These are phyloP conservation scores for Phytophthora sansomeana DNA, from an alignment of 352 stramenopile species.

Conservation along the genomic window DNA sequence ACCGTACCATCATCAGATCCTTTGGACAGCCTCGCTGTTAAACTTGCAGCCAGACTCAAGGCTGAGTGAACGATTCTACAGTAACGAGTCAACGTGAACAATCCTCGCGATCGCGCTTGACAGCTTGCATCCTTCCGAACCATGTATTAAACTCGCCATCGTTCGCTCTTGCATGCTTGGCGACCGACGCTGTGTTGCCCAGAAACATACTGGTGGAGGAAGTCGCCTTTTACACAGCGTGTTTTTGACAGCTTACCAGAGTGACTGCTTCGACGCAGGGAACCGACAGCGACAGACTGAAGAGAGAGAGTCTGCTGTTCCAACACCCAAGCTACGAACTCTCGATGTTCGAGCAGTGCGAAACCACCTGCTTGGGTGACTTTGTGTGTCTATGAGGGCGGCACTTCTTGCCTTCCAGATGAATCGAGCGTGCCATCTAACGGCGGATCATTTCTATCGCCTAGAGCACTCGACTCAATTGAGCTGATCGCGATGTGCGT, in stretches of 20 bases:
- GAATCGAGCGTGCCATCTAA: background rate
- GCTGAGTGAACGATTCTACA: background rate
- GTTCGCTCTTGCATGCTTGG: background rate
- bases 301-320: background rate
- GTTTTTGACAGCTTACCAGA: conserved; percentile 2
- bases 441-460: conserved; percentile 26
- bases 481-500: conserved; percentile 4
- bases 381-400: background rate
- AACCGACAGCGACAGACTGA: conserved; percentile 1
- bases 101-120: background rate
- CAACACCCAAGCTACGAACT: background rate
- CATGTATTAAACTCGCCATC: no score
- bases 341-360: background rate
- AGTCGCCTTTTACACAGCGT: conserved; percentile 22
- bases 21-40: background rate
- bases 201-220: conserved; percentile 13
- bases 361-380: conserved; percentile 20
- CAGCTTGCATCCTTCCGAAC: no score
- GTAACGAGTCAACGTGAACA: background rate
- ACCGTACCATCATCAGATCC: background rate
- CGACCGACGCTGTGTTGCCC: background rate
- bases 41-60: background rate
- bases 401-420: conserved; percentile 17
- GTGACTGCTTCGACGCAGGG: background rate
- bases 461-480: background rate